phyloP scores from a whole-genome alignment of 192 early-diverging fungal species.

The Jimgerdemannia flammicorona region DNA sequence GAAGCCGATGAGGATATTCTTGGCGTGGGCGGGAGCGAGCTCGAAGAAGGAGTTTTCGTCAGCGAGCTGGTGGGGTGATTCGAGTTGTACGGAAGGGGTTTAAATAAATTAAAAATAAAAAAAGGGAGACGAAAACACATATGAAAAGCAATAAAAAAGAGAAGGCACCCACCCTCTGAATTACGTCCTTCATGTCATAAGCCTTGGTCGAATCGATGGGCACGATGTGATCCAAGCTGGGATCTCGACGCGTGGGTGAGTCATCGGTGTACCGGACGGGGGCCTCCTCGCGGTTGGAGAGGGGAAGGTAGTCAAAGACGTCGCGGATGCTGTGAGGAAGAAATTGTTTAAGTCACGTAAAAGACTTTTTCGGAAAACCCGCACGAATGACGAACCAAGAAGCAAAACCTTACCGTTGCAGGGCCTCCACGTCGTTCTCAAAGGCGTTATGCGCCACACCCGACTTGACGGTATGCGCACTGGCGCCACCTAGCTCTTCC shows the following conservation, averaged over 20 bases:
- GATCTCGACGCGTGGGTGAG: slow-evolving; percentile 62
- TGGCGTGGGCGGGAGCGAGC: slow-evolving; percentile 87
- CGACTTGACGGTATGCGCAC: slow-evolving; percentile 83
- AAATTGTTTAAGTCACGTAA: slow-evolving; percentile 8
- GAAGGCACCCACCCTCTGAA: slow-evolving; percentile 33
- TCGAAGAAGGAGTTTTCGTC: slow-evolving; percentile 90
- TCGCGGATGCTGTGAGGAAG: slow-evolving; percentile 56
- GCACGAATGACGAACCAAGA: neutral
- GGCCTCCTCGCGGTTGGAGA: slow-evolving; percentile 73
- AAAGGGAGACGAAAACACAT: neutral
- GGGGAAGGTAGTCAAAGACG: slow-evolving; percentile 84
- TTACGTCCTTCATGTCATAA: slow-evolving; percentile 92
- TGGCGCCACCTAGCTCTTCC: slow-evolving; percentile 92
- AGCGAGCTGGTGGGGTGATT: slow-evolving; percentile 50
- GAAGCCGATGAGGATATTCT: slow-evolving; percentile 92
- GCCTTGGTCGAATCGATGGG: slow-evolving; percentile 87
- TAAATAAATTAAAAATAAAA: too few relatives aligned
- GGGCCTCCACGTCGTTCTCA: slow-evolving; percentile 91
- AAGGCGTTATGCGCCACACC: slow-evolving; percentile 93
- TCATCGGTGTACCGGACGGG: slow-evolving; percentile 65
- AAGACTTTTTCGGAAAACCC: neutral
- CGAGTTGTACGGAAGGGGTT: too few relatives aligned
- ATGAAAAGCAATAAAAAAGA: neutral
- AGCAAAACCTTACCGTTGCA: slow-evolving; percentile 48
- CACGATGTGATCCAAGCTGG: slow-evolving; percentile 81